These are phyloP conservation scores for Bruguiera parviflora DNA, from an alignment of 345 rosid species.

Conservation along the genomic window DNA sequence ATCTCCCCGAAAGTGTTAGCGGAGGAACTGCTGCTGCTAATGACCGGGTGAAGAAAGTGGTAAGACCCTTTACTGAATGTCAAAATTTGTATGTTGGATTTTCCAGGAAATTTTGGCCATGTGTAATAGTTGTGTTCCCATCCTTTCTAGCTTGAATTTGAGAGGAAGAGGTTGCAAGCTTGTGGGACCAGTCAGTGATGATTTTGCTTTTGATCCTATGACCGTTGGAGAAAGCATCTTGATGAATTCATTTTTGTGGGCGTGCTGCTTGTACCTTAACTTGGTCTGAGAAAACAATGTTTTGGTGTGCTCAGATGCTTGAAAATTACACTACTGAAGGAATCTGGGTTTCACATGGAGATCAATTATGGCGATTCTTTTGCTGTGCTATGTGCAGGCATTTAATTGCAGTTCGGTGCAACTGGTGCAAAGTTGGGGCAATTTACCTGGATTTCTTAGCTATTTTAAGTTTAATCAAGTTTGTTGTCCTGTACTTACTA, in stretches of 20 bases:
- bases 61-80: constrained; percentile 29
- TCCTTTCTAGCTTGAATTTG: constrained; percentile 52
- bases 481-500: no score
- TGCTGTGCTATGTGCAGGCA: no score
- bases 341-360: no score
- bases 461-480: no score
- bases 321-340: no score
- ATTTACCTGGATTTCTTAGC: no score
- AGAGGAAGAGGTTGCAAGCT: constrained; percentile 60
- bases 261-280: constrained; percentile 11
- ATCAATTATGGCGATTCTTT: no score
- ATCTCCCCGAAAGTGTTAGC: constrained; percentile 70
- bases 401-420: no score
- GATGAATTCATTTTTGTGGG: constrained; percentile 16
- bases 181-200: constrained; percentile 44
- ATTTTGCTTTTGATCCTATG: not conserved
- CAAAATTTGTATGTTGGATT: not conserved
- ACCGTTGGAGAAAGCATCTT: constrained; percentile 10
- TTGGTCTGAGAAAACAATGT: constrained; percentile 2
- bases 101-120: not conserved
- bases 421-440: no score
- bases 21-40: constrained; percentile 96
- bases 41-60: constrained; percentile 97
- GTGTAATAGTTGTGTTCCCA: not conserved
- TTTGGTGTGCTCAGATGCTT: constrained; percentile 12